These are phyloP conservation scores for Citrullus amarus DNA, from an alignment of 306 rosid species.

Conservation along the genomic window DNA sequence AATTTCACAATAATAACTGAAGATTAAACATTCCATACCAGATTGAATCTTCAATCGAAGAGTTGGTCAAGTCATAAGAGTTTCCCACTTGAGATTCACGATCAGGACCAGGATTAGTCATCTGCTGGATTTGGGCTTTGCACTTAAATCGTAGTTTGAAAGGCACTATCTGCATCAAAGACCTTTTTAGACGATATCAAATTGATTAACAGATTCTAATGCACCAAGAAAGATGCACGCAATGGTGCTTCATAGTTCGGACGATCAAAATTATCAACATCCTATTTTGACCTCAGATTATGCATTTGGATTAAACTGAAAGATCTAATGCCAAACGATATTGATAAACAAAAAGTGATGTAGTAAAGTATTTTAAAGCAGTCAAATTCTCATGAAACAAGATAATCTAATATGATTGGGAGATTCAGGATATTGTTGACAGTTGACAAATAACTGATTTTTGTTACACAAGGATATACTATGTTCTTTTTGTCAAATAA, in stretches of 20 bases:
- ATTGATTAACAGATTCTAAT: neutral
- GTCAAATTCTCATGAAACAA: neutral
- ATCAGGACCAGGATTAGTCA: constrained; percentile 17
- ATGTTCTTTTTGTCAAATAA: neutral
- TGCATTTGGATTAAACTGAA: neutral
- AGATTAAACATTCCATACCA: constrained; percentile 39
- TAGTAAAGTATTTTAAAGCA: neutral
- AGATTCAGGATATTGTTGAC: neutral
- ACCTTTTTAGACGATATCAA: neutral
- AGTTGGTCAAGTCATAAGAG: constrained; percentile 9
- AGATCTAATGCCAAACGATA: neutral
- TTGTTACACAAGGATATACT: neutral
- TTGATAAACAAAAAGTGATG: neutral
- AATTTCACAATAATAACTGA: neutral
- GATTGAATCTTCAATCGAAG: constrained; percentile 53
- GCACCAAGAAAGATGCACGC: neutral
- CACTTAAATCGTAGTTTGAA: constrained; percentile 42
- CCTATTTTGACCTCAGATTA: neutral
- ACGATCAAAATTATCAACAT: neutral
- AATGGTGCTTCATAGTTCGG: neutral
- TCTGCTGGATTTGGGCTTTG: constrained; percentile 32
- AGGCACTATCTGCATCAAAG: constrained; percentile 49
- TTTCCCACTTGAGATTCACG: constrained; percentile 11
- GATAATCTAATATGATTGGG: neutral
- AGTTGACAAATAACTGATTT: neutral